A percentile compares a stretch with the other conserved stretches of the same genome.
Conservation (phyloP, 305 asterid species). For the Solanum chacoense region DNA sequence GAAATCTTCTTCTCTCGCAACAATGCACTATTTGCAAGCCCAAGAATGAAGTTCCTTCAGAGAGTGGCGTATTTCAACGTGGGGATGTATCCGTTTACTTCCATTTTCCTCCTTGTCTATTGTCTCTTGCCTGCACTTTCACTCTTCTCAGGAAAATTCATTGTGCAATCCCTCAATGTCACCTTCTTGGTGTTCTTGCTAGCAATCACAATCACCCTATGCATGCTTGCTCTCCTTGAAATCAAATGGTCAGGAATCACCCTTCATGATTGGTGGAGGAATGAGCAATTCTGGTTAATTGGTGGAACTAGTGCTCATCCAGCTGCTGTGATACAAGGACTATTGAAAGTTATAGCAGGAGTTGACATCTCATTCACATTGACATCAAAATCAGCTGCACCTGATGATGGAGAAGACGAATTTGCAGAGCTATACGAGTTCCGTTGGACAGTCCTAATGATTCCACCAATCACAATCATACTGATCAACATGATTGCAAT, state of each 20-base stretch:
- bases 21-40: constrained; percentile 70
- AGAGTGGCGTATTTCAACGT: constrained; percentile 83
- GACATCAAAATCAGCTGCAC: constrained; percentile 63
- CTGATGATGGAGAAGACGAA: constrained; percentile 68
- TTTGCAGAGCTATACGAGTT: constrained; percentile 78
- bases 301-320: constrained; percentile 96
- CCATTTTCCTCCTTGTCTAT: constrained; percentile 68
- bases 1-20: constrained; percentile 84
- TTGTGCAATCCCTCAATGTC: constrained; percentile 59
- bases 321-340: constrained; percentile 78
- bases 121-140: constrained; percentile 77
- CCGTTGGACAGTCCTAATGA: constrained; percentile 71
- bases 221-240: constrained; percentile 67
- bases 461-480: constrained; percentile 74
- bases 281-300: constrained; percentile 90
- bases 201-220: constrained; percentile 50
- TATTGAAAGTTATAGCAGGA: constrained; percentile 75
- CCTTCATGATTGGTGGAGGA: constrained; percentile 92
- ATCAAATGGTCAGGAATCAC: constrained; percentile 85
- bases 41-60: constrained; percentile 76
- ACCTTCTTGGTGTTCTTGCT: constrained; percentile 53
- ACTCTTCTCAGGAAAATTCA: constrained; percentile 79
- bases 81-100: constrained; percentile 84
- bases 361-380: constrained; percentile 73
- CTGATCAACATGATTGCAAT: constrained; percentile 68